Evolutionary conservation across 139 green algal species (phyloP), one percentile per base, ranked within the genome.

Genomic region (Ettlia oleoabundans): DNA sequence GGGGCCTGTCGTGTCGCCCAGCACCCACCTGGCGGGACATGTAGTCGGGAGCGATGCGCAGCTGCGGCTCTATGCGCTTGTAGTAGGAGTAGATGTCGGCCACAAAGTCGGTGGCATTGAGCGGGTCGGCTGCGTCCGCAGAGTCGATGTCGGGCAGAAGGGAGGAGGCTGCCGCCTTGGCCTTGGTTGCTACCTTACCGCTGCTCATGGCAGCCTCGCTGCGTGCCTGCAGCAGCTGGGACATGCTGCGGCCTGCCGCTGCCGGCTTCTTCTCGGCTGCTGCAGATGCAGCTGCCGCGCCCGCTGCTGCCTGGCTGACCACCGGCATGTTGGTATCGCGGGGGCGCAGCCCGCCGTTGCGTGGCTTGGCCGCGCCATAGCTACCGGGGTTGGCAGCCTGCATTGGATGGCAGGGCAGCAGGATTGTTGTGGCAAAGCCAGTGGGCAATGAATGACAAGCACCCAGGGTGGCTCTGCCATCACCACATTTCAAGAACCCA

Each of bases 41-140:
- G 89, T 96, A 98, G 72, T 89, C 87, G 4, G 85, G 66, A 10
- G 80, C 55, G 10, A 93, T 79, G 4, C 86, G 80, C 84, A 90
- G 93, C 58, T 91, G 84, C 37, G 91, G 87, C 88, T 97, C 93
- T 6, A 92, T 77, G 10, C 87, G 86, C 76, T 84, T 87, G 89
- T 97, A 99, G 89, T 95, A 99, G 66, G 58, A 82, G 86, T 96
- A 97, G 85, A 99, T 98, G 88, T 99, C 95, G 35, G 92, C 89
- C 22, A 98, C 93, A 83, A 98, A 99, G 79, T 96, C 89, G 9
- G 87, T 82, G 6, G 92, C 94, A 43, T 90, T 88, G 26, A 98
- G 89, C 24, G 91, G 92, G 89, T 99, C 94, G 33, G 75, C 76
- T 10, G 90, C 83, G 87, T 98, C 95, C 1, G 61, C 78, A 10